Conservation (phyloP, 805 yeast genomes). For the Metschnikowia dekortorum region DNA sequence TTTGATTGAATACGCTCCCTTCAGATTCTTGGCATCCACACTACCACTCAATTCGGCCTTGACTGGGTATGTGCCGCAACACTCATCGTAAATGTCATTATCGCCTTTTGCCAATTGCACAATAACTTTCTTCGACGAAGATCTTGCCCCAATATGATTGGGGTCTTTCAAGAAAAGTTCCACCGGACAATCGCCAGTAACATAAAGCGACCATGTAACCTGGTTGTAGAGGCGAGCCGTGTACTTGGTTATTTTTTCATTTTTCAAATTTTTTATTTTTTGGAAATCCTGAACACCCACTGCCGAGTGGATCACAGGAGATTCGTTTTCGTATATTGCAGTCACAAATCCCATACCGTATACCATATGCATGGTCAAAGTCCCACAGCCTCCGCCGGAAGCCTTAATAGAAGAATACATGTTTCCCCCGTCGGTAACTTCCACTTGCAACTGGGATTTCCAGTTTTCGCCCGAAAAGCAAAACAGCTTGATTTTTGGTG, state of each 20-base stretch:
- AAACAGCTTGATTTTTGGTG: conserved; percentile 61
- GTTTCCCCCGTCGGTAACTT: conserved; percentile 26
- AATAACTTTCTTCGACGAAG: conserved; percentile 24
- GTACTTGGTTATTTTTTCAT: conserved; percentile 47
- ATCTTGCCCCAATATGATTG: conserved; percentile 29
- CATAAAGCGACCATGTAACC: conserved; percentile 65
- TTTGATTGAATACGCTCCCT: conserved; percentile 26
- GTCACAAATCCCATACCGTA: conserved; percentile 86
- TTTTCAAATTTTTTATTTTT: conserved; percentile 22
- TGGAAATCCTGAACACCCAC: conserved; percentile 59
- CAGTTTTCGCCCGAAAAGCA: conserved; percentile 36
- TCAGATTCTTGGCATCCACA: conserved; percentile 23
- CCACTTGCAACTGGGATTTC: conserved; percentile 15
- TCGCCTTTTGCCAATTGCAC: conserved; percentile 60
- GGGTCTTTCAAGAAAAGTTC: conserved; percentile 28
- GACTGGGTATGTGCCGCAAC: conserved; percentile 61
- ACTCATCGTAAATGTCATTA: conserved; percentile 43
- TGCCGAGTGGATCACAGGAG: conserved; percentile 44
- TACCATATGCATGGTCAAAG: conserved; percentile 54
- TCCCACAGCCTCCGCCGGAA: conserved; percentile 24
- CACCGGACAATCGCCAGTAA: conserved; percentile 35
- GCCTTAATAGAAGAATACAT: conserved; percentile 28
- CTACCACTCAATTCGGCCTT: conserved; percentile 40
- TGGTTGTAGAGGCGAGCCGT: conserved; percentile 50
- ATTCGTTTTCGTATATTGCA: conserved; percentile 34